Base-by-base conservation (phyloP, 768 basidiomycete species). In the Lactarius pseudohatsudake region DNA sequence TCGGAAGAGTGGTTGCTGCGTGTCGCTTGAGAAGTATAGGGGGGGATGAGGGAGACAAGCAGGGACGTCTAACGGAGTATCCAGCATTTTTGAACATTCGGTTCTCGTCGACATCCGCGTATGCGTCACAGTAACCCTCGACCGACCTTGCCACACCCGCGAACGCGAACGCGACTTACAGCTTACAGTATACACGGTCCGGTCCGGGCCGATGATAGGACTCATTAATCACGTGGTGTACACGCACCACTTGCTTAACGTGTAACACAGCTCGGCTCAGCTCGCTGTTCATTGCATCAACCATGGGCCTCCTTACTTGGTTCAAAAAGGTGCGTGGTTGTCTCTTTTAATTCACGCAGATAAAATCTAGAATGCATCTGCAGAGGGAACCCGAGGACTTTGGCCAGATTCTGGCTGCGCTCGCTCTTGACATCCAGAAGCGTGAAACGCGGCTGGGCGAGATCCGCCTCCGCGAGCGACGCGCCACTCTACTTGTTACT, bases 401-500 rank as follows among this genome's bases (percentile, higher is more conserved):
- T 74, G 91, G 92, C 72, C 82, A 86, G 26, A 77, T 91, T 64
- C 84, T 95, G 34, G 82, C 88, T 28, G 76, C 79, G 55, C 81
- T 95, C 61, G 86, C 87, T 10, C 75, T 78, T 28, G 85, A 90
- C 72, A 89, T 95, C 64, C 84, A 86, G 73, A 86, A 88, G 67
- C 86, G 90, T 16, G 88, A 91, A 76, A 81, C 84, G 50, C 82
- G 84, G 65, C 84, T 95, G 18, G 86, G 89, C 1, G 93, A 93
- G 74, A 90, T 96, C 69, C 86, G 91, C n/a, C 77, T 92, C 62
- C 85, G 94, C 50, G 92, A 96, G 76, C 85, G 91, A 36, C 82
- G 93, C 10, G 82, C 92, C 1, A 90, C 89, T 22, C 80, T 93
- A 59, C 80, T 89, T 55, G 86, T 88, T 58, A 93, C 94, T 0